Evolutionary conservation across 2,329 filamentous ascomycete species (phyloP), one percentile per base, ranked within the genome.

Genomic region (Fusarium decemcellulare): DNA sequence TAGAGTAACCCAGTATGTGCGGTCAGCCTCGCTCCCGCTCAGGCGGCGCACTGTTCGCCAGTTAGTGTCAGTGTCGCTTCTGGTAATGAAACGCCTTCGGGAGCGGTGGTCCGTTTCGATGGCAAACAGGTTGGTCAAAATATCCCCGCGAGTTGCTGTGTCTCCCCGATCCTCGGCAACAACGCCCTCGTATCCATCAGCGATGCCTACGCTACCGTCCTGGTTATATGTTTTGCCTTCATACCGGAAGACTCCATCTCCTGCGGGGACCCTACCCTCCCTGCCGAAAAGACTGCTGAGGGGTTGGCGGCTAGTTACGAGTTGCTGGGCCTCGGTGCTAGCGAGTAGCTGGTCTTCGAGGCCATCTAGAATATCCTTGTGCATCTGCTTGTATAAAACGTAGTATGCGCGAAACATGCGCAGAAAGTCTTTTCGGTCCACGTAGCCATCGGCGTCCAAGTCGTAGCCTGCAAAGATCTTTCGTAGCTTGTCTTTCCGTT

Each of bases 351-450:
- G 92, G 66, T 95, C 92, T 73, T 95, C 92, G 67, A 94, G 85
- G 2, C 90, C 90, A 60, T 93, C 90, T 7, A 95, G 85, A 64
- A 95, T 92, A 70, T 98, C 95, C 63, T 90, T 89, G 64, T 96
- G 94, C 80, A 97, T 91, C 76, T 97, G 93, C 76, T 95, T 94
- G 76, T 94, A 96, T 9, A 98, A 88, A 3, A 93, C 91, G 79
- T 97, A 98, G 78, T 97, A 97, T 0, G 95, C 95, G 44, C 93
- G 88, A 79, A 98, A 97, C 81, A 99, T 92, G 59, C 95, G 90
- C 34, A 98, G 81, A 73, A 98, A 97, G 78, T 99, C 95, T 72
- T 91, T 91, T 15, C 96, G 88, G 73, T 91, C 91, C 43, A 98
- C 91, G 71, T 88, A 97, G 11, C 95, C 95, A 80, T 98, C 95